Evolutionary conservation across 1,139 yeast genomes (phyloP).

Genomic region (Yamadazyma kanchanaburiensis): DNA sequence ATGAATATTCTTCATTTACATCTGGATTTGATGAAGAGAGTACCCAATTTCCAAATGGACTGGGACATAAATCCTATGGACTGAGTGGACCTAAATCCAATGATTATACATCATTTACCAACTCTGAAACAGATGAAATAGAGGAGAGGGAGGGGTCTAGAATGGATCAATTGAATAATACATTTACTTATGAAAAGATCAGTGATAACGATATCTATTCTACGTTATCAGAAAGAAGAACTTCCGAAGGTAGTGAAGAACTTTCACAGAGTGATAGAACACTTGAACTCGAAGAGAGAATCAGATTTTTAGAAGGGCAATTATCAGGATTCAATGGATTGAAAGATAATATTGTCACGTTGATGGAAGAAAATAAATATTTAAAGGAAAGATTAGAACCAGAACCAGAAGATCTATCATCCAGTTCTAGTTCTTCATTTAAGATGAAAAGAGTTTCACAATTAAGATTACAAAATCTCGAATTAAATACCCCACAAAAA

Average conservation of each 20-base stretch:
- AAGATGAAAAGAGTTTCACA: conserved; percentile 42
- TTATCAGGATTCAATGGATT: conserved; percentile 7
- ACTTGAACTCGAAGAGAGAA: conserved; percentile 7
- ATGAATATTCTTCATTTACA: conserved; percentile 35
- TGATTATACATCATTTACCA: conserved; percentile 25
- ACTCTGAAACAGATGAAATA: not conserved
- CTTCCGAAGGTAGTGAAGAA: conserved; percentile 1
- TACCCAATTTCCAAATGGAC: conserved; percentile 9
- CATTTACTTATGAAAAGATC: conserved; percentile 4
- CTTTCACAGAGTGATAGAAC: not conserved
- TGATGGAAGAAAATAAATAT: conserved; percentile 11
- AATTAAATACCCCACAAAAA: conserved; percentile 1
- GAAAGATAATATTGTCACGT: conserved; percentile 10
- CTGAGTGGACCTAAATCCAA: conserved; percentile 7
- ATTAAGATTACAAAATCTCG: conserved; percentile 20
- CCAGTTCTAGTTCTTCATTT: conserved; percentile 18
- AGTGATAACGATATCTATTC: conserved; percentile 4
- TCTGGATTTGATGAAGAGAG: conserved; percentile 29
- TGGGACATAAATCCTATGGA: conserved; percentile 2
- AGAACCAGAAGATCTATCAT: conserved; percentile 10
- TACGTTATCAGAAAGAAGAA: conserved; percentile 1
- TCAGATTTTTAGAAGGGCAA: conserved; percentile 11
- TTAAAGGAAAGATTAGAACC: conserved; percentile 7
- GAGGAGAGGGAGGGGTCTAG: not conserved
- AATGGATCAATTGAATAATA: conserved; percentile 1